Evolutionary conservation across 73 alveolate genomes (phyloP).

Genomic region (Paramecium biaurelia): DNA sequence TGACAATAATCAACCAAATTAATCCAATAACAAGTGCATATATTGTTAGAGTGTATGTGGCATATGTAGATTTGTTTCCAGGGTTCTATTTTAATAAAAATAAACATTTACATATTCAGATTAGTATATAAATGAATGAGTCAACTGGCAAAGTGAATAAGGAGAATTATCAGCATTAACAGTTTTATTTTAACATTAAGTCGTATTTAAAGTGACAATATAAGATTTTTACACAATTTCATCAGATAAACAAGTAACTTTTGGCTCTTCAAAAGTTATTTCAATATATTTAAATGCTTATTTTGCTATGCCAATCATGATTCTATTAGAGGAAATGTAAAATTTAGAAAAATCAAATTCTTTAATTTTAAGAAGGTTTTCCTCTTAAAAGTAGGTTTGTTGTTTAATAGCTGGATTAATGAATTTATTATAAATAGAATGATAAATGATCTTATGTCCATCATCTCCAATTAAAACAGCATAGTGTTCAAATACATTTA

Average conservation of each 20-base stretch:
- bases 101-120: not conserved
- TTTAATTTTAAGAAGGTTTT: not conserved
- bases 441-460: constrained; percentile 36
- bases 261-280: not conserved
- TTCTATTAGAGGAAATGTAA: not conserved
- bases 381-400: not conserved
- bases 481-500: constrained; percentile 30
- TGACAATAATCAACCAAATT: not conserved
- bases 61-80: not conserved
- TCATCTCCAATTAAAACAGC: constrained; percentile 51
- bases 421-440: constrained; percentile 16
- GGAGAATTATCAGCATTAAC: not conserved
- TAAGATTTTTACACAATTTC: not conserved
- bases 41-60: not conserved
- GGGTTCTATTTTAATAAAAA: not conserved
- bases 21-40: not conserved
- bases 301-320: not conserved
- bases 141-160: not conserved
- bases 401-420: not conserved
- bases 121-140: not conserved
- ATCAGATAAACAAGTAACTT: not conserved
- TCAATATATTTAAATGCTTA: constrained; percentile 16
- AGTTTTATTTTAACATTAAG: not conserved
- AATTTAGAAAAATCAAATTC: not conserved
- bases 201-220: not conserved